Conservation (phyloP, 164 flowering plant species). For the Cinnamomum chago region DNA sequence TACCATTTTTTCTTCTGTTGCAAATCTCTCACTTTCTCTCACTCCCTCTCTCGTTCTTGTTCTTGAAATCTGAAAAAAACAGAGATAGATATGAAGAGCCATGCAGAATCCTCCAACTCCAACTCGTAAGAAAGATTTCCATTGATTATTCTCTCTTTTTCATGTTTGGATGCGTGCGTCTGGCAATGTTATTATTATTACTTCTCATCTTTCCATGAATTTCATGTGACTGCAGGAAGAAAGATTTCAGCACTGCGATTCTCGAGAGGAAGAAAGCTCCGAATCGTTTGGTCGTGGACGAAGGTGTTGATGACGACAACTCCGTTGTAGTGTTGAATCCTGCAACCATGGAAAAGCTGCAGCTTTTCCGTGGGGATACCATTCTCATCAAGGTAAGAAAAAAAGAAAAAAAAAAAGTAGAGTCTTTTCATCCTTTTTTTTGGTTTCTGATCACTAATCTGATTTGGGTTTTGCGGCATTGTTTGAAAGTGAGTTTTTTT, state of each 20-base stretch:
- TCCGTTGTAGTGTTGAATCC: slow-evolving; percentile 76
- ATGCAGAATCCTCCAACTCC: slow-evolving; percentile 58
- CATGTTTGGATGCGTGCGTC: not conserved
- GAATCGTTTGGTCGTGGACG: slow-evolving; percentile 74
- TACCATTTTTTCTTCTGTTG: not conserved
- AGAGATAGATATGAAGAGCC: slow-evolving; percentile 33
- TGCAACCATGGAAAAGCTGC: slow-evolving; percentile 79
- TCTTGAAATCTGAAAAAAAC: not conserved
- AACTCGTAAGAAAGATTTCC: slow-evolving; percentile 41
- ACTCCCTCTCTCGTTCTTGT: not conserved
- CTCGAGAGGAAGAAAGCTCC: slow-evolving; percentile 80
- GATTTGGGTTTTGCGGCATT: not conserved
- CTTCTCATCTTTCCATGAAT: not conserved
- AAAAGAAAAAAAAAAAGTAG: not conserved
- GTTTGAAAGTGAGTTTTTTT: not conserved
- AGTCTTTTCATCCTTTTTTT: not conserved
- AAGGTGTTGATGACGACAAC: slow-evolving; percentile 76
- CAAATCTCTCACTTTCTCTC: not conserved
- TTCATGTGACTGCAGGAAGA: slow-evolving; percentile 53
- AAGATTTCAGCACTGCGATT: slow-evolving; percentile 81
- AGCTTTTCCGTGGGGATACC: slow-evolving; percentile 82
- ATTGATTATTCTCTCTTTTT: not conserved
- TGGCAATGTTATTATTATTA: not conserved
- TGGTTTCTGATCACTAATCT: not conserved
- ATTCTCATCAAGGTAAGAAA: slow-evolving; percentile 59